phyloP scores from a whole-genome alignment of 2,329 filamentous ascomycete genomes.

The Penicillium vulpinum region DNA sequence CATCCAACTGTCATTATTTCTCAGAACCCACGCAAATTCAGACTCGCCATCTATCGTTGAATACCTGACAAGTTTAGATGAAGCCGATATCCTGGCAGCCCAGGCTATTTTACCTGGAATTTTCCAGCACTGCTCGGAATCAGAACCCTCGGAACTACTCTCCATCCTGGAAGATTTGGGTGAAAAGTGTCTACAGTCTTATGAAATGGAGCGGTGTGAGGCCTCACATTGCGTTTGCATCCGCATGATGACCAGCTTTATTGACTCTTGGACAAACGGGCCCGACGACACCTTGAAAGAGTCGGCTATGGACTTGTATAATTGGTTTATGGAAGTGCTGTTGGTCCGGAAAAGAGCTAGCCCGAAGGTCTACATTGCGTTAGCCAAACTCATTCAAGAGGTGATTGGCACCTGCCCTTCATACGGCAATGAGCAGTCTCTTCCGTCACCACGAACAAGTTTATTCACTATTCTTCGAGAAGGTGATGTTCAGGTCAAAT shows the following conservation, averaged over 20 bases:
- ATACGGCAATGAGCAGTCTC: slow-evolving; percentile 62
- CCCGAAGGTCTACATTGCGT: slow-evolving; percentile 62
- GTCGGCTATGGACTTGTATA: slow-evolving; percentile 73
- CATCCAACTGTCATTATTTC: slow-evolving; percentile 36
- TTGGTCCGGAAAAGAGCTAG: slow-evolving; percentile 71
- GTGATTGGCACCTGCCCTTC: slow-evolving; percentile 67
- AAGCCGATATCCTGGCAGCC: slow-evolving; percentile 40
- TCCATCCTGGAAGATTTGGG: slow-evolving; percentile 51
- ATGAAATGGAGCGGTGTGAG: slow-evolving; percentile 72
- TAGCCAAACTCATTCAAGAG: slow-evolving; percentile 68
- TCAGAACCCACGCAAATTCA: slow-evolving; percentile 16
- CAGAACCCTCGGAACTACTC: slow-evolving; percentile 41
- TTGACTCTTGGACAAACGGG: slow-evolving; percentile 61
- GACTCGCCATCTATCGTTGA: slow-evolving; percentile 25
- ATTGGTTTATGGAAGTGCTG: slow-evolving; percentile 69
- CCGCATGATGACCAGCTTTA: slow-evolving; percentile 65
- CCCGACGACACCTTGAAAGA: slow-evolving; percentile 61
- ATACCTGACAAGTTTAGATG: slow-evolving; percentile 40
- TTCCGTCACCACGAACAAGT: slow-evolving; percentile 67
- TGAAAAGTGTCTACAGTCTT: slow-evolving; percentile 51
- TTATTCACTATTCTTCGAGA: slow-evolving; percentile 71
- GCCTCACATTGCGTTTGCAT: slow-evolving; percentile 67
- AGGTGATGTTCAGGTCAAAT: slow-evolving; percentile 71
- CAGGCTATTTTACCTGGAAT: slow-evolving; percentile 32
- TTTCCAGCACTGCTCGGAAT: slow-evolving; percentile 31